Base-by-base conservation (phyloP, 495 filamentous ascomycete genomes). In the Aspergillus ostianus region DNA sequence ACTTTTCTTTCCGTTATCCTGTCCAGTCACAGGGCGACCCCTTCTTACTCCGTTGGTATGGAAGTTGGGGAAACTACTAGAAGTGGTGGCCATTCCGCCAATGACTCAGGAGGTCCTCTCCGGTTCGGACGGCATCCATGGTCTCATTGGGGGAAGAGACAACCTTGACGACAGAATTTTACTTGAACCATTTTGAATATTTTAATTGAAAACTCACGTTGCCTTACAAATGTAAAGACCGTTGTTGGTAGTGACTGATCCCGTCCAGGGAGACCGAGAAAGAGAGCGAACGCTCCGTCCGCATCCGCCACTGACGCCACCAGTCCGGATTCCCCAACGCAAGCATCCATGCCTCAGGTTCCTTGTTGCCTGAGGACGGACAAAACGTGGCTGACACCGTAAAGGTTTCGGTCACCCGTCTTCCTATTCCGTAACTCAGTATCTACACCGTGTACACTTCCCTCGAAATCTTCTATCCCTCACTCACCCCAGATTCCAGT, bases 291-390 rank as follows among this genome's bases (percentile, higher is more conserved):
- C 53, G 23, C 30, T 68, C 62, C 62, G 64, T 64, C 56, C 63
- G 49, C 45, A 58, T 60, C 64, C 64, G 64, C 67, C 64, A 66
- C 64, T 65, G 60, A 70, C 67, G 67, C 67, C 67, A 70, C 67
- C 67, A 60, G 62, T 57, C 57, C 51, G 53, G 27, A 51, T 60
- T 57, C 53, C 50, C 21, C 27, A 52, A 26, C 62, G 23, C 46
- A 45, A 45, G 6, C 45, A 4, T 56, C 18, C 53, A 52, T 27
- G 50, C 19, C 50, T 21, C 21, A 52, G 19, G 27, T 52, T 12
- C 21, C 27, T 32, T 17, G 27, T 52, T 8, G 18, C 47, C 47
- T 20, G 17, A 49, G 23, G 23, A 26, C 23, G 23, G 23, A 26
- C 23, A 26, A 26, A 26, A 26, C 18, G 8, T 49, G 46, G 17